These are phyloP conservation scores for Hymenoscyphus fraxineus DNA, from an alignment of 2,329 filamentous ascomycete genomes.

Conservation along the genomic window DNA sequence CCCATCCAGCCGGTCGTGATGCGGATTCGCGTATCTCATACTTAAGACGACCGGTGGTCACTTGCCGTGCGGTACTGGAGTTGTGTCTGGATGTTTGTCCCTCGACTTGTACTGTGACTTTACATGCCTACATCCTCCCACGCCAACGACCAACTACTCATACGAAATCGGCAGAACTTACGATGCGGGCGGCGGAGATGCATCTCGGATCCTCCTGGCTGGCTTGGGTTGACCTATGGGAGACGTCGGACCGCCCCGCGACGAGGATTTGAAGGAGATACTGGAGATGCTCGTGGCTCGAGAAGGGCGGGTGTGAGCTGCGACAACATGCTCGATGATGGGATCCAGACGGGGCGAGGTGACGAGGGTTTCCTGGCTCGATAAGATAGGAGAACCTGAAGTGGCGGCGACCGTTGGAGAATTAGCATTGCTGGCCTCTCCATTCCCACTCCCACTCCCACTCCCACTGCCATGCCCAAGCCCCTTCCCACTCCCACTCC, in stretches of 20 bases:
- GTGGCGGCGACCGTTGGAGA: slow-evolving; percentile 7
- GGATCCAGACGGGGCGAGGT: slow-evolving; percentile 27
- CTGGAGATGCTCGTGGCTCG: slow-evolving; percentile 26
- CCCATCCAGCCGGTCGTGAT: slow-evolving; percentile 2
- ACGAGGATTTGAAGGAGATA: slow-evolving; percentile 28
- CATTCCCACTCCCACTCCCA: neutral
- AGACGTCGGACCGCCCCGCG: slow-evolving; percentile 17
- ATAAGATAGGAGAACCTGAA: slow-evolving; percentile 21
- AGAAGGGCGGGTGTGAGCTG: slow-evolving; percentile 23
- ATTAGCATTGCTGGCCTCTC: neutral
- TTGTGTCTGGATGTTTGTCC: neutral
- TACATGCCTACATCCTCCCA: neutral
- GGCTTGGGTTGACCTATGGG: slow-evolving; percentile 14
- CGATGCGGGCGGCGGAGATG: slow-evolving; percentile 38
- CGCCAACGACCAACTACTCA: neutral
- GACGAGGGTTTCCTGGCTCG: slow-evolving; percentile 19
- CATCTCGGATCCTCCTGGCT: slow-evolving; percentile 28
- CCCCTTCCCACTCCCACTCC: neutral
- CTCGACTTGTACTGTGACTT: neutral
- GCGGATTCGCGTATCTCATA: slow-evolving; percentile 3
- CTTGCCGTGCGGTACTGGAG: neutral
- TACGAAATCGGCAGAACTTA: slow-evolving; percentile 26
- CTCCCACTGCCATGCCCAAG: no score
- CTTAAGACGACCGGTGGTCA: slow-evolving; percentile 1
- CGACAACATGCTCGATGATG: slow-evolving; percentile 34